phyloP scores from a whole-genome alignment of 2,329 filamentous ascomycete species.

The Aspergillus awamori region DNA sequence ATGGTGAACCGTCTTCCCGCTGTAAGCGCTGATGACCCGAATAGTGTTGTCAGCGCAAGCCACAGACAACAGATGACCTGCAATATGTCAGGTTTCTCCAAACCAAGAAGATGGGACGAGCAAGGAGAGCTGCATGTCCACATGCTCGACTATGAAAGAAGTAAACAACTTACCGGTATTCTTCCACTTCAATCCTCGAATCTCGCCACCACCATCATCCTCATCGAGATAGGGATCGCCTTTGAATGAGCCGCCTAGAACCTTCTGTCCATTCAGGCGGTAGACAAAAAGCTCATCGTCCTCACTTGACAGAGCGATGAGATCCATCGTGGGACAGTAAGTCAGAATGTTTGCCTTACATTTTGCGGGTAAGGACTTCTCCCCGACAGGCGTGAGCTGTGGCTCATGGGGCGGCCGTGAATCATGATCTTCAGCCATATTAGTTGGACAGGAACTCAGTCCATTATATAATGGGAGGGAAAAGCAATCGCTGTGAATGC shows the following conservation, averaged over 20 bases:
- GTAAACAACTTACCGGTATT: slow-evolving; percentile 59
- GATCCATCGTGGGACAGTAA: slow-evolving; percentile 83
- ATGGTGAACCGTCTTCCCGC: slow-evolving; percentile 77
- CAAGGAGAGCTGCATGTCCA: slow-evolving; percentile 5
- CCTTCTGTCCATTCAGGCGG: slow-evolving; percentile 73
- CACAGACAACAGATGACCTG: slow-evolving; percentile 71
- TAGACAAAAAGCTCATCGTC: slow-evolving; percentile 74
- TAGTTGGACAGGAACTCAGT: slow-evolving; percentile 18
- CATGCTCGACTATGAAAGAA: neutral
- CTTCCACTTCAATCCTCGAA: slow-evolving; percentile 63
- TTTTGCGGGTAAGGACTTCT: slow-evolving; percentile 46
- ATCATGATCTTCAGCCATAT: slow-evolving; percentile 28
- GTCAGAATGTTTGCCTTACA: slow-evolving; percentile 58
- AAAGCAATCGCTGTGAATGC: neutral
- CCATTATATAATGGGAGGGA: slow-evolving; percentile 28
- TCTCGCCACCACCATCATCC: slow-evolving; percentile 46
- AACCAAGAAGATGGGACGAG: neutral
- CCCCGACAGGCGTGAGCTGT: slow-evolving; percentile 43
- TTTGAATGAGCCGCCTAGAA: slow-evolving; percentile 55
- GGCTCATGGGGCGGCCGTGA: slow-evolving; percentile 26
- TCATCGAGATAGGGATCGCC: slow-evolving; percentile 44
- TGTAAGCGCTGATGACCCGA: slow-evolving; percentile 76
- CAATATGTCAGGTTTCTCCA: neutral
- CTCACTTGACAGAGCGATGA: slow-evolving; percentile 71
- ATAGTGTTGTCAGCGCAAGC: slow-evolving; percentile 82